phyloP scores from a whole-genome alignment of 257 asterid genomes.

The Echites panduratus region DNA sequence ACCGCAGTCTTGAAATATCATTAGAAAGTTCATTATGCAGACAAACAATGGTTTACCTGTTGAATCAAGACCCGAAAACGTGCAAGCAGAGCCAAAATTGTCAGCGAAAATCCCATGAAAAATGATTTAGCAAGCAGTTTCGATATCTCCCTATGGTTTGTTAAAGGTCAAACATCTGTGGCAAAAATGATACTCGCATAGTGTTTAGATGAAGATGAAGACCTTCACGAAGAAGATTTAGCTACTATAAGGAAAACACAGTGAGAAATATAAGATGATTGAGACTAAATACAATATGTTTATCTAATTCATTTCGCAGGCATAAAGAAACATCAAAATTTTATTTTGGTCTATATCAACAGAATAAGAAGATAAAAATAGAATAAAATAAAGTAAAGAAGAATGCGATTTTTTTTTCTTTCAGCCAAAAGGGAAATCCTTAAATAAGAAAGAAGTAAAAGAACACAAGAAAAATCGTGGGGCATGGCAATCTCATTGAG shows the following conservation, averaged over 20 bases:
- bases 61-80: slow-evolving; percentile 85
- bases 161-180: slow-evolving; percentile 12
- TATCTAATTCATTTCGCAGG: not conserved
- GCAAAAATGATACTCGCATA: not conserved
- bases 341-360: not conserved
- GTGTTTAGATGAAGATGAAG: not conserved
- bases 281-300: not conserved
- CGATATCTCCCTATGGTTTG: slow-evolving; percentile 64
- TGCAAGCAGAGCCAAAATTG: slow-evolving; percentile 71
- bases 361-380: not conserved
- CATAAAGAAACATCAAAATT: not conserved
- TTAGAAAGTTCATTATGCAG: not conserved
- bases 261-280: not conserved
- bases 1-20: not conserved
- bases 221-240: not conserved
- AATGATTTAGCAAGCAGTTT: slow-evolving; percentile 80
- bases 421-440: not conserved
- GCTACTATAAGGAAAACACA: not conserved
- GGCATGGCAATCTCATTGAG: no score
- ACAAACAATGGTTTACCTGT: slow-evolving; percentile 46
- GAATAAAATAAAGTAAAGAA: not conserved
- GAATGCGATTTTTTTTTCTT: not conserved
- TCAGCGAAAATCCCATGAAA: slow-evolving; percentile 79
- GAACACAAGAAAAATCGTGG: not conserved
- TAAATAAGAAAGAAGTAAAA: not conserved